Conservation (phyloP, 2,329 filamentous ascomycete species). For the Pestalotiopsis sp. region DNA sequence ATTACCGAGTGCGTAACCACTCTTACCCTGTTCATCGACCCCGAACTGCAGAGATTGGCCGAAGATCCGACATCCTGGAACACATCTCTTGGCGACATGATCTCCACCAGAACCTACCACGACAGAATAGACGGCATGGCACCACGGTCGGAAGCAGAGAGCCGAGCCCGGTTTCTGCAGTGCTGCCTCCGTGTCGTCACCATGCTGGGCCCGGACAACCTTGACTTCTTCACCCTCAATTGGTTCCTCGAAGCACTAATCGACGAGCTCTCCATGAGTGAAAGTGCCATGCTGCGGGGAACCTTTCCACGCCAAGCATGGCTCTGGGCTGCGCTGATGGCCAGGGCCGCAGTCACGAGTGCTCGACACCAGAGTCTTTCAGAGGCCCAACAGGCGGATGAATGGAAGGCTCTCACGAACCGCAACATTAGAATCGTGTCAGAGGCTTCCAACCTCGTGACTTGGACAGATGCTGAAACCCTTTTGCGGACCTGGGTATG, state of each 20-base stretch:
- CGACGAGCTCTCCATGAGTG: slow-evolving; percentile 21
- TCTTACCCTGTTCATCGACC: slow-evolving; percentile 1
- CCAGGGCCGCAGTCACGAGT: slow-evolving; percentile 22
- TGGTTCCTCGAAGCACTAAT: slow-evolving; percentile 26
- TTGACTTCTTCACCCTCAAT: slow-evolving; percentile 24
- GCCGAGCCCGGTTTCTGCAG: slow-evolving; percentile 22
- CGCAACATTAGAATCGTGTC: slow-evolving; percentile 24
- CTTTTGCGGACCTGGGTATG: slow-evolving; percentile 19
- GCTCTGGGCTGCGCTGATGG: slow-evolving; percentile 25
- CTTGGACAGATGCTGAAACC: slow-evolving; percentile 22
- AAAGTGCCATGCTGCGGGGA: slow-evolving; percentile 21
- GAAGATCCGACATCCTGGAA: slow-evolving; percentile 17
- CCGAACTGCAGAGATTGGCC: not conserved
- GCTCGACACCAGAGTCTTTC: slow-evolving; percentile 20
- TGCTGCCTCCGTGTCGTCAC: slow-evolving; percentile 22
- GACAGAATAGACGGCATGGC: slow-evolving; percentile 13
- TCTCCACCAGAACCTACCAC: slow-evolving; percentile 15
- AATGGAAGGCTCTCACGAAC: slow-evolving; percentile 21
- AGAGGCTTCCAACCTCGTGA: slow-evolving; percentile 19
- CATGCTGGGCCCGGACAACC: slow-evolving; percentile 21
- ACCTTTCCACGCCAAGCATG: slow-evolving; percentile 22
- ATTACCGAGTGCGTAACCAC: slow-evolving; percentile 11
- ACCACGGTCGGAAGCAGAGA: slow-evolving; percentile 21
- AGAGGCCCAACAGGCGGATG: slow-evolving; percentile 22
- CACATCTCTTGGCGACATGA: slow-evolving; percentile 18